These are phyloP conservation scores for Phyllosticta citriasiana DNA, from an alignment of 2,329 filamentous ascomycete species.

Conservation along the genomic window DNA sequence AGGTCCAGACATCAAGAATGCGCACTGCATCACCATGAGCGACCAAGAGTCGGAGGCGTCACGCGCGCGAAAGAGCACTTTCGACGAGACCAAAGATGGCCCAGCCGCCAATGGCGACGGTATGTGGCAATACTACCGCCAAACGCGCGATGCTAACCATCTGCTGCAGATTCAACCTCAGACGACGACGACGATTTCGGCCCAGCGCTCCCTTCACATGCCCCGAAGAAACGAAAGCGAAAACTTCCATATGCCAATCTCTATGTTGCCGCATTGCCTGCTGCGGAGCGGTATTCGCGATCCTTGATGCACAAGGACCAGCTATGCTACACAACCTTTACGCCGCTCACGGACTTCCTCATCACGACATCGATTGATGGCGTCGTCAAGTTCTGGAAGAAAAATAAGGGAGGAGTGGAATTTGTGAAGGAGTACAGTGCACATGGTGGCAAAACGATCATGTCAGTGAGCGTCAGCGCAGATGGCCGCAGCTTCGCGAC, in stretches of 20 bases:
- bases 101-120: background rate
- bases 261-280: slow-evolving; percentile 81
- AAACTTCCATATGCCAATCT: slow-evolving; percentile 91
- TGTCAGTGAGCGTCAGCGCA: slow-evolving; percentile 70
- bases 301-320: slow-evolving; percentile 99
- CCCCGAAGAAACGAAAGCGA: slow-evolving; percentile 78
- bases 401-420: slow-evolving; percentile 78
- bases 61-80: slow-evolving; percentile 4
- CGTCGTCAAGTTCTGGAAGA: slow-evolving; percentile 99
- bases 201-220: slow-evolving; percentile 73
- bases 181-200: slow-evolving; percentile 76
- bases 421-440: slow-evolving; percentile 98
- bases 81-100: slow-evolving; percentile 1
- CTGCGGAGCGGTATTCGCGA: slow-evolving; percentile 74
- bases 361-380: slow-evolving; percentile 91
- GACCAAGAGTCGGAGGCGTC: background rate
- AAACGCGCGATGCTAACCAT: background rate
- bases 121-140: background rate
- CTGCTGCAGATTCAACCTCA: slow-evolving; percentile 52
- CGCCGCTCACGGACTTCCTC: slow-evolving; percentile 84
- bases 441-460: slow-evolving; percentile 68
- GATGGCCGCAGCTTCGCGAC: slow-evolving; percentile 94
- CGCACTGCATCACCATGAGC: background rate
- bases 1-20: background rate
- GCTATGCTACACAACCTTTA: slow-evolving; percentile 76